A percentile compares a stretch with the other conserved stretches of the same genome.
Conservation (phyloP, 495 filamentous ascomycete species). For the Immersiella caudata region DNA sequence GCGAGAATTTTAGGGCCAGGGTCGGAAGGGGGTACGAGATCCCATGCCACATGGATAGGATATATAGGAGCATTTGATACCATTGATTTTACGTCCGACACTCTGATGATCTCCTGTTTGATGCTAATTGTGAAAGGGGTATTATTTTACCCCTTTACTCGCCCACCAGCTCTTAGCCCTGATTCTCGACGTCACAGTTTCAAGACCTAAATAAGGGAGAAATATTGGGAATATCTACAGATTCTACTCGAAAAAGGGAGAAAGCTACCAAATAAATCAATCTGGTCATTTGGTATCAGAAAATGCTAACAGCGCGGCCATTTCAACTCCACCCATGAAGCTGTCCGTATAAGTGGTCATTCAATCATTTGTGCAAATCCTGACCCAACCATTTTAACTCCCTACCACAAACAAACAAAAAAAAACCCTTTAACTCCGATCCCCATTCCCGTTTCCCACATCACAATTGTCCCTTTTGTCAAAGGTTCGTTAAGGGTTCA, state of each 20-base stretch:
- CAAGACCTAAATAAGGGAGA: too few species aligned
- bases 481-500: constrained; percentile 29
- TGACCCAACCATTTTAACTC: background rate
- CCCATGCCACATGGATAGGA: constrained; percentile 2
- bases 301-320: background rate
- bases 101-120: background rate
- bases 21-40: constrained; percentile 9
- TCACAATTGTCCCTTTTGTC: too few species aligned
- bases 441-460: background rate
- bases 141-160: too few species aligned
- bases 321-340: background rate
- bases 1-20: background rate
- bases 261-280: background rate
- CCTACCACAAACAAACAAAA: background rate
- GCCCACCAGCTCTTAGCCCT: too few species aligned
- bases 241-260: too few species aligned
- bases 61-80: constrained; percentile 19
- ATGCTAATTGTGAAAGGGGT: too few species aligned
- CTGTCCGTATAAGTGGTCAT: background rate
- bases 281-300: background rate
- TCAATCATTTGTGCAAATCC: background rate
- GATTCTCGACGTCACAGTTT: too few species aligned
- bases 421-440: background rate
- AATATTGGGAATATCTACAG: too few species aligned
- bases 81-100: constrained; percentile 8